Conservation (phyloP, 2,329 filamentous ascomycete genomes). For the Cordyceps pruinosa region DNA sequence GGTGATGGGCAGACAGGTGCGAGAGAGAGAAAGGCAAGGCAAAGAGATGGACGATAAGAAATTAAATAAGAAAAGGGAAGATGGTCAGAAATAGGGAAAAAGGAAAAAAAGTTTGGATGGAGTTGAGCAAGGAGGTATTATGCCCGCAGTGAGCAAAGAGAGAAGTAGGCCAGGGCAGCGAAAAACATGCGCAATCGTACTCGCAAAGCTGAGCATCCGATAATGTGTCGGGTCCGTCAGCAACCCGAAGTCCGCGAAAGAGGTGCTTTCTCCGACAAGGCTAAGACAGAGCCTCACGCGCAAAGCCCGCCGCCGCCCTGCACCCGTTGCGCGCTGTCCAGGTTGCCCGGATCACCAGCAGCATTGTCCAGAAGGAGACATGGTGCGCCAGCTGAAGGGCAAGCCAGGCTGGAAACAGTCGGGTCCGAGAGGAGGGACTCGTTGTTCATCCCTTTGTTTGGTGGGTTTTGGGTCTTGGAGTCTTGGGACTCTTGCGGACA, state of each 20-base stretch:
- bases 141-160: background rate
- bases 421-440: background rate
- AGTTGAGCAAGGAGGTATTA: background rate
- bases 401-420: conserved; percentile 2
- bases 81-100: background rate
- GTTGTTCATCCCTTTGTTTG: background rate
- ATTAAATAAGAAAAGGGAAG: background rate
- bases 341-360: too few species aligned
- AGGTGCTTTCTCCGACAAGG: background rate
- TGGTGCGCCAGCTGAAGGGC: too few species aligned
- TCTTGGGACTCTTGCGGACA: too few species aligned
- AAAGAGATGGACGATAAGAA: background rate
- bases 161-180: background rate
- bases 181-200: conserved; percentile 11
- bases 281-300: background rate
- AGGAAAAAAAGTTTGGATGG: background rate
- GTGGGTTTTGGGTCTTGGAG: too few species aligned
- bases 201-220: background rate
- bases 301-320: background rate
- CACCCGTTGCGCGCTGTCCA: too few species aligned
- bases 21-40: background rate
- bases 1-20: background rate
- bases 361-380: too few species aligned
- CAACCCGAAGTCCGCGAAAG: conserved; percentile 7
- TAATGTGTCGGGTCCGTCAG: conserved; percentile 3